A percentile compares a stretch with the other conserved stretches of the same genome.
Evolutionary conservation across 495 filamentous ascomycete species (phyloP).

Genomic region (Penicillium manginii): DNA sequence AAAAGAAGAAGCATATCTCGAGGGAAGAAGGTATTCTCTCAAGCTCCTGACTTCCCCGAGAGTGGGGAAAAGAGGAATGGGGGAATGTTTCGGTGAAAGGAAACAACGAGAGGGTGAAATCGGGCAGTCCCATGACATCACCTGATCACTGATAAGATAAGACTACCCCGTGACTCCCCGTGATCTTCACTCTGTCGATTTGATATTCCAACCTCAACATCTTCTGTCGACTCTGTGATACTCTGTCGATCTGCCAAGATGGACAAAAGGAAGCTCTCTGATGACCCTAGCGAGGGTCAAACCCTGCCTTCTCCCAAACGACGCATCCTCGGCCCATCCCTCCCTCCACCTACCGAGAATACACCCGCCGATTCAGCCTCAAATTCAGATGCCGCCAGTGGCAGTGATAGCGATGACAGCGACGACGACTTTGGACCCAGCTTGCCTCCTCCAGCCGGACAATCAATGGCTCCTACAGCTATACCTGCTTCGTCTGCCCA

Average conservation of each 20-base stretch:
- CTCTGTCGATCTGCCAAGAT: not conserved
- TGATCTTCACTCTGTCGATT: too few relatives aligned
- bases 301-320: slow-evolving; percentile 19
- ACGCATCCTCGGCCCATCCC: slow-evolving; percentile 40
- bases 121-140: slow-evolving; percentile 1
- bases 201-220: too few relatives aligned
- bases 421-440: slow-evolving; percentile 82
- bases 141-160: not conserved
- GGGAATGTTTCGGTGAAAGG: not conserved
- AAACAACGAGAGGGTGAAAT: not conserved
- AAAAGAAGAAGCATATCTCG: not conserved
- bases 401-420: slow-evolving; percentile 27
- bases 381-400: slow-evolving; percentile 22
- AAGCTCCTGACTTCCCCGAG: not conserved
- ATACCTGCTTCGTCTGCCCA: slow-evolving; percentile 26
- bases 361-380: slow-evolving; percentile 17
- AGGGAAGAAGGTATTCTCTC: not conserved
- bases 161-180: too few relatives aligned
- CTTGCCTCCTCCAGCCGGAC: slow-evolving; percentile 60
- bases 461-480: slow-evolving; percentile 15
- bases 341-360: slow-evolving; percentile 29
- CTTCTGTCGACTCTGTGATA: too few relatives aligned
- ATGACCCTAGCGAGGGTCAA: too few relatives aligned
- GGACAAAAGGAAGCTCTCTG: slow-evolving; percentile 25
- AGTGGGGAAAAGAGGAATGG: not conserved